phyloP scores from a whole-genome alignment of 2,329 filamentous ascomycete species.

The Phaeosphaeriaceae sp. region DNA sequence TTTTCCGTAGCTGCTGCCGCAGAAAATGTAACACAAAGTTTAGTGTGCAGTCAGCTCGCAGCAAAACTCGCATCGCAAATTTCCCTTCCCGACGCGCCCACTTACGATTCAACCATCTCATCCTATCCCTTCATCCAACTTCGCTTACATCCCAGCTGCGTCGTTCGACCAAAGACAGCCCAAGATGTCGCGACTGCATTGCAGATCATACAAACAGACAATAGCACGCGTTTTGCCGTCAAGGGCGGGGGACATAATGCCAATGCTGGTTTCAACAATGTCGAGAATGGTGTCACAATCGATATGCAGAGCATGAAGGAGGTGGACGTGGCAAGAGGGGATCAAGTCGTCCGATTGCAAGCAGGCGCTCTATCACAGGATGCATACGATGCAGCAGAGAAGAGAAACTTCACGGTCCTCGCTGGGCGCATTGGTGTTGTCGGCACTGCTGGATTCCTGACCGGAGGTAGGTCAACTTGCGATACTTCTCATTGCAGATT shows the following conservation, averaged over 20 bases:
- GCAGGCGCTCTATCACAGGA: slow-evolving; percentile 44
- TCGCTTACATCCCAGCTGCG: slow-evolving; percentile 27
- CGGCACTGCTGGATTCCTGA: slow-evolving; percentile 38
- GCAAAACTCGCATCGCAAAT: slow-evolving; percentile 21
- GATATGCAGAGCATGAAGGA: slow-evolving; percentile 36
- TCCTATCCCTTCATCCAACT: slow-evolving; percentile 33
- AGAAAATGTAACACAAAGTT: background rate
- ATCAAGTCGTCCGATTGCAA: slow-evolving; percentile 26
- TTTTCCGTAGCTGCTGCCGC: background rate
- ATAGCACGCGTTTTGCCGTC: slow-evolving; percentile 29
- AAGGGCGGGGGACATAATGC: slow-evolving; percentile 35
- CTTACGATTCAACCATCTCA: slow-evolving; percentile 31
- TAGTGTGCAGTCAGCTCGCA: slow-evolving; percentile 20
- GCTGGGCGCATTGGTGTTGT: slow-evolving; percentile 38
- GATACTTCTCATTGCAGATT: background rate
- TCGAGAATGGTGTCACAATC: slow-evolving; percentile 41
- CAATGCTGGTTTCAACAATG: slow-evolving; percentile 36
- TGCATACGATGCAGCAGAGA: slow-evolving; percentile 43
- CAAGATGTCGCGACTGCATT: slow-evolving; percentile 29
- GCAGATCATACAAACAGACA: slow-evolving; percentile 13
- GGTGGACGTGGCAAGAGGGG: slow-evolving; percentile 19
- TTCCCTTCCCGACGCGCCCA: slow-evolving; percentile 22
- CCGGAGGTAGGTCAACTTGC: slow-evolving; percentile 28
- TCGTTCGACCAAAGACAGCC: slow-evolving; percentile 24
- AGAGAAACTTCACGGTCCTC: slow-evolving; percentile 22